These are phyloP conservation scores for Hygrophorus russula DNA, from an alignment of 768 basidiomycete species.

Conservation along the genomic window DNA sequence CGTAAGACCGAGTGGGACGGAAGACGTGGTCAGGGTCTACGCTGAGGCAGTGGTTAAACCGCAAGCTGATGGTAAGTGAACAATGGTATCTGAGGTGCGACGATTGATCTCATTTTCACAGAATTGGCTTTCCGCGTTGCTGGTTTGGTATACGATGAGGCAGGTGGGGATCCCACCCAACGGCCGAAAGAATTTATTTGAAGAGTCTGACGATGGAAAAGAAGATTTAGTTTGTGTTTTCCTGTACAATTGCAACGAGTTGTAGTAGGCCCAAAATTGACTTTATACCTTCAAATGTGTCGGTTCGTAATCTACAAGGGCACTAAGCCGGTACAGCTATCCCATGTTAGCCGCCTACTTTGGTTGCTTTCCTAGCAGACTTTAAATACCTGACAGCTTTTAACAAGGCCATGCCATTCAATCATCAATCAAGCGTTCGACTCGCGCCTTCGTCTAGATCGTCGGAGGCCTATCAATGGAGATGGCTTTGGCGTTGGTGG, in stretches of 20 bases:
- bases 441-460: conserved; percentile 76
- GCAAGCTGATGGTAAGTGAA: conserved; percentile 71
- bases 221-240: no score
- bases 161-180: conserved; percentile 63
- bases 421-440: conserved; percentile 98
- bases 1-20: conserved; percentile 94
- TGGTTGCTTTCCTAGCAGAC: conserved; percentile 3
- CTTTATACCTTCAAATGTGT: conserved; percentile 46
- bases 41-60: conserved; percentile 73
- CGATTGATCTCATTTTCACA: conserved; percentile 19
- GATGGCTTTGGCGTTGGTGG: conserved; percentile 94
- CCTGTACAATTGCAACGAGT: no score
- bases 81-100: neutral
- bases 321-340: conserved; percentile 83
- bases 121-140: conserved; percentile 82
- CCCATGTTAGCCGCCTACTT: conserved; percentile 44
- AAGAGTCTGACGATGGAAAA: neutral
- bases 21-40: conserved; percentile 96
- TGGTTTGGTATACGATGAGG: conserved; percentile 74
- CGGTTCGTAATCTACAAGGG: conserved; percentile 95
- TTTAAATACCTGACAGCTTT: conserved; percentile 34
- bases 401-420: conserved; percentile 88
- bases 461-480: conserved; percentile 79
- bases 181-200: conserved; percentile 70
- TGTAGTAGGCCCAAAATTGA: no score